These are phyloP conservation scores for Piper longum DNA, from an alignment of 164 flowering plant species.

Conservation along the genomic window DNA sequence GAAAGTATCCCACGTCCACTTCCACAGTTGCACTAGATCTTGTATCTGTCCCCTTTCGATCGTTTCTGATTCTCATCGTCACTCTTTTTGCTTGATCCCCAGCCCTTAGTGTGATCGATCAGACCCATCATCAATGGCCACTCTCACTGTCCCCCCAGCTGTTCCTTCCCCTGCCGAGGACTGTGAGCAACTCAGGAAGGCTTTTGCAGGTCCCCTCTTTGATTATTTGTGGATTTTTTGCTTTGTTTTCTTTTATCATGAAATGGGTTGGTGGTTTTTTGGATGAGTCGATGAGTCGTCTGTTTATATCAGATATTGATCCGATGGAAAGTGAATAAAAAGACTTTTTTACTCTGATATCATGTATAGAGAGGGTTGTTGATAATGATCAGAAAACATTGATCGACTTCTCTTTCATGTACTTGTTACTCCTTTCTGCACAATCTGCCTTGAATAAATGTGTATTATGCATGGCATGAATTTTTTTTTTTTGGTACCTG, in stretches of 20 bases:
- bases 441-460: no score
- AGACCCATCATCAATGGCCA: constrained; percentile 27
- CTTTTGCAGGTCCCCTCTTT: constrained; percentile 29
- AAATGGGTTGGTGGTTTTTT: background rate
- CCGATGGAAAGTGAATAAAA: background rate
- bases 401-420: no score
- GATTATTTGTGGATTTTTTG: background rate
- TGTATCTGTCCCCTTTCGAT: no score
- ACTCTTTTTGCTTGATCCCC: no score
- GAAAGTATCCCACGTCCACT: no score
- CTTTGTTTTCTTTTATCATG: background rate
- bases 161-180: constrained; percentile 39
- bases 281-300: background rate
- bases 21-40: no score
- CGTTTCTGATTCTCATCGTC: background rate
- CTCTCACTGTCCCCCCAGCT: constrained; percentile 27
- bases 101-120: background rate
- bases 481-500: no score
- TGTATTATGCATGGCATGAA: no score
- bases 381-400: background rate
- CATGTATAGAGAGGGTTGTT: background rate
- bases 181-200: constrained; percentile 47
- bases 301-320: background rate
- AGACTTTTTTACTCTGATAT: no score
- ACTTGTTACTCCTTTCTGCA: no score